phyloP scores from a whole-genome alignment of 2,329 filamentous ascomycete species.

The Apiospora malaysiana region DNA sequence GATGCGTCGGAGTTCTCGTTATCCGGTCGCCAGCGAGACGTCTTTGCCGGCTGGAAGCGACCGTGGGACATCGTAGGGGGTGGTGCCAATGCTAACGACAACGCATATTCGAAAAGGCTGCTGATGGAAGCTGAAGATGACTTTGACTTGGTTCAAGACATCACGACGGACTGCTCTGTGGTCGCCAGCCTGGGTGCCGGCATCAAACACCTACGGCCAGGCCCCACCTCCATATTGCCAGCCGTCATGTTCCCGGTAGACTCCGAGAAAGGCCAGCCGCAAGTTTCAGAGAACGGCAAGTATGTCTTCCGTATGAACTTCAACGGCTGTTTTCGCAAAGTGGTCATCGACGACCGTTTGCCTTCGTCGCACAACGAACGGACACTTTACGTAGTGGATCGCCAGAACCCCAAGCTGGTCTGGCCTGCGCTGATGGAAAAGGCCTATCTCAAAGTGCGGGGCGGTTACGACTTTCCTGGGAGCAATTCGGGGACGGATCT shows the following conservation, averaged over 20 bases:
- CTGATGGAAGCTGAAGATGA: slow-evolving; percentile 51
- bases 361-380: slow-evolving; percentile 77
- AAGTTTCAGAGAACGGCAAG: slow-evolving; percentile 78
- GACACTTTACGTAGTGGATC: slow-evolving; percentile 85
- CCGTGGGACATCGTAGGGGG: slow-evolving; percentile 65
- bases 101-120: slow-evolving; percentile 19
- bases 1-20: slow-evolving; percentile 74
- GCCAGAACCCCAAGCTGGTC: slow-evolving; percentile 78
- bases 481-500: slow-evolving; percentile 97
- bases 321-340: slow-evolving; percentile 88
- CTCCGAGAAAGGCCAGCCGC: slow-evolving; percentile 59
- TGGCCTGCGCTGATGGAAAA: slow-evolving; percentile 97
- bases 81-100: slow-evolving; percentile 6
- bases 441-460: slow-evolving; percentile 92
- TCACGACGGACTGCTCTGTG: slow-evolving; percentile 95
- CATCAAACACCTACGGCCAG: slow-evolving; percentile 71
- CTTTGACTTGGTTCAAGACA: slow-evolving; percentile 90
- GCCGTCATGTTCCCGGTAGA: slow-evolving; percentile 80
- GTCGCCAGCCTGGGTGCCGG: slow-evolving; percentile 92
- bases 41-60: slow-evolving; percentile 85
- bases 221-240: slow-evolving; percentile 71
- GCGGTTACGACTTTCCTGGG: slow-evolving; percentile 96
- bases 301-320: slow-evolving; percentile 94
- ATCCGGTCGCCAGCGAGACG: slow-evolving; percentile 73
- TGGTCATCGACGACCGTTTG: slow-evolving; percentile 87